Percentiles rank a stretch among this genome's conserved stretches.
Conservation (phyloP, 2,329 filamentous ascomycete genomes). For the Dichotomopilus funicola region DNA sequence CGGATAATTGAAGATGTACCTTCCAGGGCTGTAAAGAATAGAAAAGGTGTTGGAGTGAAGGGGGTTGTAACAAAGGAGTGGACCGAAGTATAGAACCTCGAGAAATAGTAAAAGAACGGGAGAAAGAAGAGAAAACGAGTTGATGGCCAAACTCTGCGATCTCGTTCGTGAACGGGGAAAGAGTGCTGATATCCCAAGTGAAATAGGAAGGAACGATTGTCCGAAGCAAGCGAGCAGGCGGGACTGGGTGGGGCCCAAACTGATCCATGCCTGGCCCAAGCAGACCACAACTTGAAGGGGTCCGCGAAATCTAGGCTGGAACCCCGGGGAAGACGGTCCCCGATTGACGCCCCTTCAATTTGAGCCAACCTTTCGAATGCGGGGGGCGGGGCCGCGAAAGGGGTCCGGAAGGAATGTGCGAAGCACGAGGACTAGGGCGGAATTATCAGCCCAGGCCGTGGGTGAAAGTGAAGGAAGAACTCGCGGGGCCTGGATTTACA, state of each 20-base stretch:
- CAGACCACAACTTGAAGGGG: slow-evolving; percentile 8
- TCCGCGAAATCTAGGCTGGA: slow-evolving; percentile 5
- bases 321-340: slow-evolving; percentile 18
- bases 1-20: background rate
- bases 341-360: slow-evolving; percentile 19
- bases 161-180: slow-evolving; percentile 15
- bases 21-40: slow-evolving; percentile 2
- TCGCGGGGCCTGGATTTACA: background rate
- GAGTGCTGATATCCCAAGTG: background rate
- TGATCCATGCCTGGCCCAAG: slow-evolving; percentile 10
- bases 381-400: slow-evolving; percentile 6
- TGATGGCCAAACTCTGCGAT: slow-evolving; percentile 16
- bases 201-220: slow-evolving; percentile 5
- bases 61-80: slow-evolving; percentile 14
- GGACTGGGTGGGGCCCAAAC: slow-evolving; percentile 12
- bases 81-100: slow-evolving; percentile 20
- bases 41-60: slow-evolving; percentile 2
- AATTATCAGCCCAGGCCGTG: background rate
- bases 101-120: slow-evolving; percentile 9
- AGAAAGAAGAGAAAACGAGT: slow-evolving; percentile 13
- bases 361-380: slow-evolving; percentile 6
- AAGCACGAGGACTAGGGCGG: background rate
- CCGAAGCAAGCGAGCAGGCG: slow-evolving; percentile 12
- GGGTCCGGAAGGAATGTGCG: background rate
- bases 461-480: too few species aligned